phyloP scores from a whole-genome alignment of 2,329 filamentous ascomycete genomes.

The Didymella exigua region DNA sequence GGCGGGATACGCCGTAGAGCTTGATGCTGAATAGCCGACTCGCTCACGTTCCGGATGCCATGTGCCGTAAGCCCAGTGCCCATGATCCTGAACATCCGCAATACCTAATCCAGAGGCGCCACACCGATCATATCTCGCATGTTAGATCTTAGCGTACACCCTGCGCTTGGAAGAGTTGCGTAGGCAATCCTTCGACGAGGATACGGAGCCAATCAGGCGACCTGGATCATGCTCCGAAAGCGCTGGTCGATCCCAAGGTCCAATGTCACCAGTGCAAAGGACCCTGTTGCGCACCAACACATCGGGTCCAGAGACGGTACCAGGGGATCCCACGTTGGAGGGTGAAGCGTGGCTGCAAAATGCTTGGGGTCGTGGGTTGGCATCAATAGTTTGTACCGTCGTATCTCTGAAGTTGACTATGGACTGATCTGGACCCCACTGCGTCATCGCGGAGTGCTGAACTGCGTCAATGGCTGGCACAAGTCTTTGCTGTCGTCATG shows the following conservation, averaged over 20 bases:
- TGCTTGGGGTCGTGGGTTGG: neutral
- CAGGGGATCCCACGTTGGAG: neutral
- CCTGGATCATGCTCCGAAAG: neutral
- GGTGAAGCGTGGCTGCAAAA: neutral
- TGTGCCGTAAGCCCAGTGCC: constrained; percentile 1
- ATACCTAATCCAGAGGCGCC: constrained; percentile 18
- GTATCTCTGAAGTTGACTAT: neutral
- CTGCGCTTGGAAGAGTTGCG: neutral
- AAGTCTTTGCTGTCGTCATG: neutral
- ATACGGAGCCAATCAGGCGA: neutral
- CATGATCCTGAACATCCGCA: constrained; percentile 7
- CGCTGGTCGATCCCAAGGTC: neutral
- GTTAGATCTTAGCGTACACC: constrained; percentile 12
- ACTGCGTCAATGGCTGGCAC: constrained; percentile 1
- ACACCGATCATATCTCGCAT: constrained; percentile 16
- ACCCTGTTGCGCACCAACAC: constrained; percentile 3
- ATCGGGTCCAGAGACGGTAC: neutral
- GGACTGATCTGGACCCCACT: constrained; percentile 4
- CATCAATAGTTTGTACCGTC: neutral
- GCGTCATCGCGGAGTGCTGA: neutral
- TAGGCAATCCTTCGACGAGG: neutral
- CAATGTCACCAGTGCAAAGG: neutral
- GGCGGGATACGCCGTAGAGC: neutral
- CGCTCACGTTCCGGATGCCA: neutral
- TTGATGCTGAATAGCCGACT: neutral